Percentiles rank a stretch among this genome's conserved stretches.
These are phyloP conservation scores for Cyclospora cayetanensis DNA, from an alignment of 169 alveolate species.

Conservation along the genomic window DNA sequence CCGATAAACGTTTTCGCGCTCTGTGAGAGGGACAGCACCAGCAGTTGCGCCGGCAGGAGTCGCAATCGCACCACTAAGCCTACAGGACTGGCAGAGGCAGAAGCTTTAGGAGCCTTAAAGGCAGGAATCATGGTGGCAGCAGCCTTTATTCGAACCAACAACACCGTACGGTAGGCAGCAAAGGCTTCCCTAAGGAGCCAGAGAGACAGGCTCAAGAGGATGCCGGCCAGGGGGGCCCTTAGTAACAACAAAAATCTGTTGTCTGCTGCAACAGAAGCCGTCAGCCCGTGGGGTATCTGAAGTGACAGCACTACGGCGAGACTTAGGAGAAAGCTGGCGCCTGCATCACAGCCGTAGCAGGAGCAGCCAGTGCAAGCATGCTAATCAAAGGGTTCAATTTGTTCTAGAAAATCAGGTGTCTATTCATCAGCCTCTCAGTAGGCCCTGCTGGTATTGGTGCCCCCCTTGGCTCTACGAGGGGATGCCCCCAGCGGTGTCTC, in stretches of 20 bases:
- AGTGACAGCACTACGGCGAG: neutral
- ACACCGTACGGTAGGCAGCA: neutral
- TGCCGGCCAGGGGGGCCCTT: neutral
- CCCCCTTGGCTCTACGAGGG: no score
- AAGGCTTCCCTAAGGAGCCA: neutral
- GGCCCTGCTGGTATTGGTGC: neutral
- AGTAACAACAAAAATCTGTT: neutral
- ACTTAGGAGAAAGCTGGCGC: neutral
- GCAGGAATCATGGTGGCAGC: neutral
- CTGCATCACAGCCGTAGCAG: neutral
- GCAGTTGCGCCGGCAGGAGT: neutral
- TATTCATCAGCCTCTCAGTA: neutral
- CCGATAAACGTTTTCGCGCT: no score
- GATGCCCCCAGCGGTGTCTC: no score
- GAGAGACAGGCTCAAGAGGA: neutral
- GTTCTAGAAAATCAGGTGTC: neutral
- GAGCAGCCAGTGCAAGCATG: neutral
- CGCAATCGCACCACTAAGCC: neutral
- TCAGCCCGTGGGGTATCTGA: neutral
- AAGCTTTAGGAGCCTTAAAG: neutral
- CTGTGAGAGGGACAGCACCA: neutral
- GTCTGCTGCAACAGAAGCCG: neutral
- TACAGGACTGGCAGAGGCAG: neutral
- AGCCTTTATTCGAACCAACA: no score
- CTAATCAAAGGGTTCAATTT: no score